phyloP scores from a whole-genome alignment of 1,284 basidiomycete genomes.

The Vanrija sp. region DNA sequence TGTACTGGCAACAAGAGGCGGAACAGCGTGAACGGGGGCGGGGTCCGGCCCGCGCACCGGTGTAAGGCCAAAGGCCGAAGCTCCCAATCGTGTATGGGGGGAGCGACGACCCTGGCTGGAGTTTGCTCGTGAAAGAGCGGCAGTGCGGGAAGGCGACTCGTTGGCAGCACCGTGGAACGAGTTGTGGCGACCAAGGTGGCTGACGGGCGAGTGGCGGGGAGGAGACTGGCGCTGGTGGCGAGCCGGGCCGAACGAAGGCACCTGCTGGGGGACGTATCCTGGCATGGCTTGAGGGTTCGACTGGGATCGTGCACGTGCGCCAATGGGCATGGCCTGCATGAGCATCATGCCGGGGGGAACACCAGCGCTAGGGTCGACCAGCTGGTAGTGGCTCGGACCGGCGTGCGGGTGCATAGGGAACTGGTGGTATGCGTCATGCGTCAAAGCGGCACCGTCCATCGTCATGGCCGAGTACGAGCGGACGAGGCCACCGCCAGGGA shows the following conservation, averaged over 20 bases:
- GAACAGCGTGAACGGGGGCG: background rate
- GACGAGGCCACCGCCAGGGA: slow-evolving; percentile 7
- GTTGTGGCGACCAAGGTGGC: slow-evolving; percentile 9
- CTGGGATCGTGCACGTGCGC: slow-evolving; percentile 17
- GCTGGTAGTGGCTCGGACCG: slow-evolving; percentile 10
- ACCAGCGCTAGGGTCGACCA: slow-evolving; percentile 2
- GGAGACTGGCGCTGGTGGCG: slow-evolving; percentile 18
- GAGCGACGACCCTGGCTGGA: slow-evolving; percentile 13
- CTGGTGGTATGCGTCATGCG: slow-evolving; percentile 9
- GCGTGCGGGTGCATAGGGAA: background rate
- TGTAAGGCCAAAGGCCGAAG: slow-evolving; percentile 15
- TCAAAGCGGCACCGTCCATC: slow-evolving; percentile 8
- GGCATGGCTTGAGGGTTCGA: slow-evolving; percentile 16
- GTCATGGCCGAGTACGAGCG: slow-evolving; percentile 18
- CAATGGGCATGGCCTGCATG: slow-evolving; percentile 1
- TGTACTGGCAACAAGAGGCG: no score
- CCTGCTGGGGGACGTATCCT: slow-evolving; percentile 7
- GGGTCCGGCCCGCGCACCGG: slow-evolving; percentile 6
- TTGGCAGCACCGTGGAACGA: slow-evolving; percentile 11
- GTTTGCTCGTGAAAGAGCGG: slow-evolving; percentile 12
- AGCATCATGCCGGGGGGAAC: slow-evolving; percentile 3
- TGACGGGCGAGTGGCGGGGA: slow-evolving; percentile 12
- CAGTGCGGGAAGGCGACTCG: slow-evolving; percentile 8
- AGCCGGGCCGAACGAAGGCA: slow-evolving; percentile 14
- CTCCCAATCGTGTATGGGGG: slow-evolving; percentile 12